phyloP scores from a whole-genome alignment of 352 stramenopile species.

The Globisporangium spinosum region DNA sequence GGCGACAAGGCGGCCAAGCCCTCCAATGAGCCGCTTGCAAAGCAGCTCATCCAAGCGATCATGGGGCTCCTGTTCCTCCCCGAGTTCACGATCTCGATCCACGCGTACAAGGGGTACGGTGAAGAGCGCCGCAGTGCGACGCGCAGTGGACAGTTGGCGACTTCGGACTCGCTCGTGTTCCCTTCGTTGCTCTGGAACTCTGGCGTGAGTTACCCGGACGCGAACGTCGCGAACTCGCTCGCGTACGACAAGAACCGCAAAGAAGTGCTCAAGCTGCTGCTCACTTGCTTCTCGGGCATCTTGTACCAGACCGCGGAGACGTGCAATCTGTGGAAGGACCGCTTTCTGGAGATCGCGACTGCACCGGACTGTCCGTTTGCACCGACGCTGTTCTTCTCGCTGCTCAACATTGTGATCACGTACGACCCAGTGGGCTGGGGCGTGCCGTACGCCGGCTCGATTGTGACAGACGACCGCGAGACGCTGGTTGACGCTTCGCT shows the following conservation, averaged over 20 bases:
- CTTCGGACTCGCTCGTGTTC: slow-evolving; percentile 48
- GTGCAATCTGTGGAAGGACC: slow-evolving; percentile 89
- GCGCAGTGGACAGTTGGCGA: slow-evolving; percentile 39
- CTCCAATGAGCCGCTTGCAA: slow-evolving; percentile 44
- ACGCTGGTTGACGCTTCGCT: slow-evolving; percentile 89
- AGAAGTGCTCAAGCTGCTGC: slow-evolving; percentile 93
- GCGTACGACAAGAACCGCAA: slow-evolving; percentile 93
- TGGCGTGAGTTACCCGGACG: slow-evolving; percentile 77
- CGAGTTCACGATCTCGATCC: slow-evolving; percentile 84
- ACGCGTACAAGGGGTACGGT: slow-evolving; percentile 77
- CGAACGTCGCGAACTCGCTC: slow-evolving; percentile 59
- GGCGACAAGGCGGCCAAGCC: slow-evolving; percentile 15
- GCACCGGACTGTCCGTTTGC: slow-evolving; percentile 90
- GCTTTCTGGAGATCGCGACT: slow-evolving; percentile 90
- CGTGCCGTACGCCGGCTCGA: slow-evolving; percentile 87
- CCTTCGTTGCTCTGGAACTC: slow-evolving; percentile 78
- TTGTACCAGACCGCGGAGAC: slow-evolving; percentile 92
- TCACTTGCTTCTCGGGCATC: slow-evolving; percentile 94
- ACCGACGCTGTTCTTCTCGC: slow-evolving; percentile 94
- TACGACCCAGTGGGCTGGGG: slow-evolving; percentile 92
- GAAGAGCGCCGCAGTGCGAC: slow-evolving; percentile 68
- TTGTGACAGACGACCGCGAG: slow-evolving; percentile 87
- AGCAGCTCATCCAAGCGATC: slow-evolving; percentile 79
- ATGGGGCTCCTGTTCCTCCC: slow-evolving; percentile 85
- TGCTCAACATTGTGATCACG: slow-evolving; percentile 93